phyloP scores from a whole-genome alignment of 2,329 filamentous ascomycete genomes.

The Alternaria arborescens region DNA sequence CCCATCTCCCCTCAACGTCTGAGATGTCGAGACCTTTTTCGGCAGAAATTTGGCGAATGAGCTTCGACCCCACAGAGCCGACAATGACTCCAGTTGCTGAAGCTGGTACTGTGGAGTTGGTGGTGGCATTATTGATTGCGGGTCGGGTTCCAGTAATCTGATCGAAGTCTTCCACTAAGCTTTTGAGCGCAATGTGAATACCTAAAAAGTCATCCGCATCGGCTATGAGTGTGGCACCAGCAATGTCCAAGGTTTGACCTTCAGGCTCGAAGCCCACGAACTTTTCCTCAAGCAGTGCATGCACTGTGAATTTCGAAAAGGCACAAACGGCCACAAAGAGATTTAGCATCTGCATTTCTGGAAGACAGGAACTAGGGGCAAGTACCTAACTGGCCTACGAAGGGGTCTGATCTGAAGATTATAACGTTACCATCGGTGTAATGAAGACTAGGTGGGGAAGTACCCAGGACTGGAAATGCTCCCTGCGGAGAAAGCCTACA shows the following conservation, averaged over 20 bases:
- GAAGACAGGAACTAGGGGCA: background rate
- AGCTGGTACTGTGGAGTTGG: background rate
- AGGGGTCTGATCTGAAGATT: background rate
- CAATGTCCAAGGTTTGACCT: constrained; percentile 21
- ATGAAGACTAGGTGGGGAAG: background rate
- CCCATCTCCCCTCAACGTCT: constrained; percentile 69
- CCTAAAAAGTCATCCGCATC: constrained; percentile 24
- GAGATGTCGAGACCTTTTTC: constrained; percentile 65
- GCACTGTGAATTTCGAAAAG: background rate
- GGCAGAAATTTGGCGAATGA: constrained; percentile 66
- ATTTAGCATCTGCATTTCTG: background rate
- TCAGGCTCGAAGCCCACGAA: constrained; percentile 20
- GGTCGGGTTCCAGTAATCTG: constrained; percentile 24
- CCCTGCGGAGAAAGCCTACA: background rate
- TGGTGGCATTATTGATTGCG: background rate
- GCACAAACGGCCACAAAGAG: background rate
- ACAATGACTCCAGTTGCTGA: constrained; percentile 64
- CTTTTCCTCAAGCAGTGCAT: constrained; percentile 26
- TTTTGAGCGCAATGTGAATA: constrained; percentile 27
- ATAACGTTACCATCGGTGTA: background rate
- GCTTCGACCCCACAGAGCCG: constrained; percentile 69
- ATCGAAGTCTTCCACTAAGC: constrained; percentile 22
- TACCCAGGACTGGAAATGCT: background rate
- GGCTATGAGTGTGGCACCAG: constrained; percentile 19
- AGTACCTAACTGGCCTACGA: background rate